A percentile compares a stretch with the other conserved stretches of the same genome.
These are phyloP conservation scores for Mycogone perniciosa DNA, from an alignment of 2,329 filamentous ascomycete genomes.

Conservation along the genomic window DNA sequence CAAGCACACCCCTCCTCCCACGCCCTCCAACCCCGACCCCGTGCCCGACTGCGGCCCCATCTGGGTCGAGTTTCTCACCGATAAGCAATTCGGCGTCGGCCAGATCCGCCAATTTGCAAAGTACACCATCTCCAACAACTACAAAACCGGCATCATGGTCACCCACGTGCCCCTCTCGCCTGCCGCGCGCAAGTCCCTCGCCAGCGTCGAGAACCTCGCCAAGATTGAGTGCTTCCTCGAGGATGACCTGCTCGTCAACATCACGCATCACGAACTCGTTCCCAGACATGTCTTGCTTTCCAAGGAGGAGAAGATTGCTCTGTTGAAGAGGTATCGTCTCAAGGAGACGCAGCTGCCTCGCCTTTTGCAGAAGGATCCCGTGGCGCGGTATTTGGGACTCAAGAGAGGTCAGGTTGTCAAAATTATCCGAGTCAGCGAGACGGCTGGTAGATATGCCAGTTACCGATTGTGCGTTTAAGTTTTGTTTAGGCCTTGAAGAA, in stretches of 20 bases:
- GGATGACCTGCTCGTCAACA: slow-evolving; percentile 93
- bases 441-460: slow-evolving; percentile 91
- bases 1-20: slow-evolving; percentile 72
- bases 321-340: slow-evolving; percentile 84
- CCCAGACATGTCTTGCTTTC: slow-evolving; percentile 89
- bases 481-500: not conserved
- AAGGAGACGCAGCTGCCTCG: slow-evolving; percentile 97
- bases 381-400: slow-evolving; percentile 85
- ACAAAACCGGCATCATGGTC: slow-evolving; percentile 86
- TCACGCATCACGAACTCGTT: slow-evolving; percentile 94
- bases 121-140: slow-evolving; percentile 70
- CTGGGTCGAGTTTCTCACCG: slow-evolving; percentile 86
- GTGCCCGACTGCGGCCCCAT: slow-evolving; percentile 74
- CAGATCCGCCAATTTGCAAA: slow-evolving; percentile 88
- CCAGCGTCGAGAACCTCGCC: slow-evolving; percentile 65
- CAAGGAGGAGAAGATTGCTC: slow-evolving; percentile 76
- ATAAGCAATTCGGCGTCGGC: slow-evolving; percentile 77
- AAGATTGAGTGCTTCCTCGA: slow-evolving; percentile 94
- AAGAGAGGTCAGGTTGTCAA: slow-evolving; percentile 93
- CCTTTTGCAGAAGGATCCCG: slow-evolving; percentile 85
- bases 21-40: slow-evolving; percentile 62
- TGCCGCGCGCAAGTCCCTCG: slow-evolving; percentile 80
- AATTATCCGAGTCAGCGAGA: slow-evolving; percentile 94
- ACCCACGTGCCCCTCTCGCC: slow-evolving; percentile 76
- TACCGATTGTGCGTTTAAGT: slow-evolving; percentile 65